Conservation (phyloP, 495 filamentous ascomycete species). For the Articulospora tetracladia region DNA sequence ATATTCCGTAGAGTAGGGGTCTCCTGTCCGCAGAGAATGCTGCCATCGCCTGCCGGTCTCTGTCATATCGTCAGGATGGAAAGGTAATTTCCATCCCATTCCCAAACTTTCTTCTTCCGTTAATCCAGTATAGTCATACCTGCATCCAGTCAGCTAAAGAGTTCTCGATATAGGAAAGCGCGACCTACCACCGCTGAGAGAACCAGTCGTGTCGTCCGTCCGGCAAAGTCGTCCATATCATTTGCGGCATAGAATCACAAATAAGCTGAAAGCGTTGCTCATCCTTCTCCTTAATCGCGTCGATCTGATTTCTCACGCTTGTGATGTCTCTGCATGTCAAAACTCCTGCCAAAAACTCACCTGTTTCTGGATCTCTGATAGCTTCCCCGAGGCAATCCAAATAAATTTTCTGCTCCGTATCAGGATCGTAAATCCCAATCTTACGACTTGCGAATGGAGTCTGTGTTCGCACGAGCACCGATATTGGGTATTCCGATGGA, state of each 20-base stretch:
- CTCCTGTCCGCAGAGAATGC: slow-evolving; percentile 57
- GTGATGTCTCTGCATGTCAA: slow-evolving; percentile 66
- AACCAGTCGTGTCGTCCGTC: slow-evolving; percentile 63
- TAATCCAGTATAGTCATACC: slow-evolving; percentile 65
- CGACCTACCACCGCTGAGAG: slow-evolving; percentile 53
- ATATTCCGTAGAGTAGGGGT: slow-evolving; percentile 62
- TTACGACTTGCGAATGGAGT: slow-evolving; percentile 47
- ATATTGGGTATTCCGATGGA: slow-evolving; percentile 56
- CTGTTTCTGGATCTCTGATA: slow-evolving; percentile 53
- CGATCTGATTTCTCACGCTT: slow-evolving; percentile 48
- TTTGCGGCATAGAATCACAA: slow-evolving; percentile 66
- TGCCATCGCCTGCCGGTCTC: slow-evolving; percentile 46
- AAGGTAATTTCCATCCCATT: slow-evolving; percentile 35
- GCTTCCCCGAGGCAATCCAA: slow-evolving; percentile 58
- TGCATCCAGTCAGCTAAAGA: too few relatives aligned
- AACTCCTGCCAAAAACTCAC: slow-evolving; percentile 64
- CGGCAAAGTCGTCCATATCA: slow-evolving; percentile 62
- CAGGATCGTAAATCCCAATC: slow-evolving; percentile 55
- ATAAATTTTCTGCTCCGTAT: slow-evolving; percentile 38
- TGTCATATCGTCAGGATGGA: slow-evolving; percentile 55
- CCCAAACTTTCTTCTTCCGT: slow-evolving; percentile 46
- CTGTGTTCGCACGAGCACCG: slow-evolving; percentile 50
- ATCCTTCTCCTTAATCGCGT: slow-evolving; percentile 56
- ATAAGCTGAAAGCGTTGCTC: slow-evolving; percentile 65
- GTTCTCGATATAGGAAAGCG: too few relatives aligned